Percentiles rank a stretch among this genome's conserved stretches.
Evolutionary conservation across 768 basidiomycete species (phyloP).

Genomic region (Leccinum boreale): DNA sequence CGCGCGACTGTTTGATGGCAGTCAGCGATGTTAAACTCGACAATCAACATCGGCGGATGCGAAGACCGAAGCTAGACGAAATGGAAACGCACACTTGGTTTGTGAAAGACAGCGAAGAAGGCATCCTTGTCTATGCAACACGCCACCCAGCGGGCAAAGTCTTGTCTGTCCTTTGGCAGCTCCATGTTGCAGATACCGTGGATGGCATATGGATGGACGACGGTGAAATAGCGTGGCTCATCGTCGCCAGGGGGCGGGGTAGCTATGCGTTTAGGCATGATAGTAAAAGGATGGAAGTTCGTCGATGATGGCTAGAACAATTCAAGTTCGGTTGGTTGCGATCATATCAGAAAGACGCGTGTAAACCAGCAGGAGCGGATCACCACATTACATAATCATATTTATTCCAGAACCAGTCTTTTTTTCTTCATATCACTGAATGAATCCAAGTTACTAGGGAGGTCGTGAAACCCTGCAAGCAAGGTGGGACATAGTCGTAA

Average conservation of each 20-base stretch:
- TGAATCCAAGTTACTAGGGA: not conserved
- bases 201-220: constrained; percentile 42
- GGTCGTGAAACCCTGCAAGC: too few species aligned
- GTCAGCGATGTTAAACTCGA: not conserved
- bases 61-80: not conserved
- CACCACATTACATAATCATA: not conserved
- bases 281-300: constrained; percentile 1
- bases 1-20: constrained; percentile 33
- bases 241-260: constrained; percentile 44
- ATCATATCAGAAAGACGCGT: constrained; percentile 2
- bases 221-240: constrained; percentile 43
- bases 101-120: constrained; percentile 42
- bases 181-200: constrained; percentile 40
- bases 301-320: not conserved
- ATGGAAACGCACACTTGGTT: constrained; percentile 39
- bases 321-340: not conserved
- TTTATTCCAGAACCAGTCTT: not conserved
- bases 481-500: too few species aligned
- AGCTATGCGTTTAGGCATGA: constrained; percentile 40
- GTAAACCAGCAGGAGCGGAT: not conserved
- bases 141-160: constrained; percentile 43
- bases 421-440: not conserved
- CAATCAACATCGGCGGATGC: not conserved
- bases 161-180: constrained; percentile 33
- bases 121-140: constrained; percentile 35